These are phyloP conservation scores for Batrachochytrium dendrobatidis DNA, from an alignment of 371 early-diverging fungal species.

Conservation along the genomic window DNA sequence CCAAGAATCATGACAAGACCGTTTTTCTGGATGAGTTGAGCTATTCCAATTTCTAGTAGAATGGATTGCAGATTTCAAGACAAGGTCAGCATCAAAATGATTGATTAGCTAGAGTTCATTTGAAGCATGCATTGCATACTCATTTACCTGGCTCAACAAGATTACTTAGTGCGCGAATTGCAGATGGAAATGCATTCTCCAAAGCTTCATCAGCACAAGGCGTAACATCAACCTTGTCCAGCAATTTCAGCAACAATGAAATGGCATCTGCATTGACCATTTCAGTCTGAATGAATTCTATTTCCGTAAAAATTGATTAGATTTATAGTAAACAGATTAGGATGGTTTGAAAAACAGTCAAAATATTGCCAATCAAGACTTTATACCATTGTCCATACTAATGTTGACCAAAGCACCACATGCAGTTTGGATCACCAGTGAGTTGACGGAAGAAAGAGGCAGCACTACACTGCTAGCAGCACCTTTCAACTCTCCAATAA, in stretches of 20 bases:
- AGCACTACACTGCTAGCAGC: slow-evolving; percentile 39
- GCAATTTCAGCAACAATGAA: slow-evolving; percentile 11
- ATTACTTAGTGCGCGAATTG: slow-evolving; percentile 27
- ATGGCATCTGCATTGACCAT: slow-evolving; percentile 16
- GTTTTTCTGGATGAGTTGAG: slow-evolving; percentile 19
- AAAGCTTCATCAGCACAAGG: background rate
- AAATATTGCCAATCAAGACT: background rate
- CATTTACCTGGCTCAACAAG: slow-evolving; percentile 24
- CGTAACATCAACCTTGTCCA: slow-evolving; percentile 10
- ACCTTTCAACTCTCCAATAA: slow-evolving; percentile 41
- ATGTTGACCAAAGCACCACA: slow-evolving; percentile 67
- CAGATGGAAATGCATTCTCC: slow-evolving; percentile 5
- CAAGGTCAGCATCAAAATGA: background rate
- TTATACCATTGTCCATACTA: slow-evolving; percentile 67
- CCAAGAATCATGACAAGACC: slow-evolving; percentile 17
- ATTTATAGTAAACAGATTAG: too few species aligned
- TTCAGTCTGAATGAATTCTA: slow-evolving; percentile 35
- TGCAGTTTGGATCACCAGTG: slow-evolving; percentile 45
- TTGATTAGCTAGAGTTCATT: background rate
- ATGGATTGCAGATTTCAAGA: background rate
- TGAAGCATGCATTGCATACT: background rate
- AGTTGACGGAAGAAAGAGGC: slow-evolving; percentile 33
- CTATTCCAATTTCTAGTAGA: slow-evolving; percentile 24
- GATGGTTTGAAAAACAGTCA: too few species aligned
- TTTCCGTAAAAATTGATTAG: too few species aligned